Base-by-base conservation (phyloP, 768 basidiomycete species). In the Exidia glandulosa region DNA sequence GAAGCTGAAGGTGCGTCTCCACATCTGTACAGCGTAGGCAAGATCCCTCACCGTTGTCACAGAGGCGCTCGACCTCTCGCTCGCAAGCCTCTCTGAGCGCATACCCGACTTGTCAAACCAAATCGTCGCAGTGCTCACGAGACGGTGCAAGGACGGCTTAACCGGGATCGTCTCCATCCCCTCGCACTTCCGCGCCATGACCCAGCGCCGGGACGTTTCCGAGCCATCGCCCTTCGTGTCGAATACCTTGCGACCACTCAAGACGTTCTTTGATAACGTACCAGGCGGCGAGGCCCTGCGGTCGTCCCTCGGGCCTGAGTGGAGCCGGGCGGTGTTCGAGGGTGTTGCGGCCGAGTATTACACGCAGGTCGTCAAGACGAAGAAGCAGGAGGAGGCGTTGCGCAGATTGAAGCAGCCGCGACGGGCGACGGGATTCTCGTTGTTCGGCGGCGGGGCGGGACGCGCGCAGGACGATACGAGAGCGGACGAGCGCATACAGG, bases 331-430 rank as follows among this genome's bases (percentile, higher is more conserved):
- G 48, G 79, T 92, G n/a, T 85, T 90, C 64, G 83, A 88, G 61
- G 77, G 76, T 57, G 86, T 90, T 34, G 79, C 81, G 27, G 84
- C 85, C 66, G 81, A 81, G 85, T 86, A 64, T 60, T 96, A 95
- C 70, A 83, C 87, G 13, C 87, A 90, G 67, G 77, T 98, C 27
- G 77, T 84, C 10, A 81, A 83, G 1, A 92, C 94, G 81, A 89
- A 85, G 71, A 95, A 95, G 76, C 91, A 91, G 7, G 93, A 97
- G 63, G 93, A 94, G 68, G 87, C 90, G 12, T 74, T 98, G 29
- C 79, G 87, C 37, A 81, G 89, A 36, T 78, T 95, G 65, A 93
- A 94, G 68, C 95, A 90, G 70, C 50, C 50, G 27, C 23, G 87
- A 88, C 48, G 91, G 90, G 67, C 90, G 87, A 64, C 75, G 77